These are phyloP conservation scores for Carallia pectinifolia DNA, from an alignment of 345 rosid species.

Conservation along the genomic window DNA sequence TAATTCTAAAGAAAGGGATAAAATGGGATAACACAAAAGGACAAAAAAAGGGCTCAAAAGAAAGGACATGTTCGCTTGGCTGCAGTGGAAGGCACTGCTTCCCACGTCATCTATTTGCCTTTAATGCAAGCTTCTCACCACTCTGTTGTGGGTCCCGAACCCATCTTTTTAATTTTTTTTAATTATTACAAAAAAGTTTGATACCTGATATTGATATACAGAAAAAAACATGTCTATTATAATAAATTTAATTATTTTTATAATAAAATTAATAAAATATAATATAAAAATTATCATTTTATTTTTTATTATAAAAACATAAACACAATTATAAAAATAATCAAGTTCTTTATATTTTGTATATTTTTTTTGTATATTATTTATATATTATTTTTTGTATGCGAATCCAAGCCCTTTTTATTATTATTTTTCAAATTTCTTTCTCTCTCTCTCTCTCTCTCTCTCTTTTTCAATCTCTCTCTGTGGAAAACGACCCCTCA, in stretches of 20 bases:
- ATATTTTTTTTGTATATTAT: too few relatives aligned
- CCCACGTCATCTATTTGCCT: constrained; percentile 21
- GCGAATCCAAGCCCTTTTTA: background rate
- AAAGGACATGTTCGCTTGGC: background rate
- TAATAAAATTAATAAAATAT: too few relatives aligned
- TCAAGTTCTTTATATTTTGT: too few relatives aligned
- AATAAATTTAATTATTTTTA: too few relatives aligned
- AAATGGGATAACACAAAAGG: too few relatives aligned
- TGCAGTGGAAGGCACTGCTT: constrained; percentile 36
- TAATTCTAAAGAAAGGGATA: background rate
- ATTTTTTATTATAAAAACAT: background rate
- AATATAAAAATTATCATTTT: too few relatives aligned
- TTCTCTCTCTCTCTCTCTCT: constrained; percentile 7
- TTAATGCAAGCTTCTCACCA: constrained; percentile 1
- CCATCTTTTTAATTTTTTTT: too few relatives aligned
- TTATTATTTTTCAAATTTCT: background rate
- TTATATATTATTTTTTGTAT: background rate
- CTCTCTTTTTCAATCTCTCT: background rate
- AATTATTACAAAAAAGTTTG: too few relatives aligned
- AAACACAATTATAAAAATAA: too few relatives aligned
- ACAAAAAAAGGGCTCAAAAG: background rate
- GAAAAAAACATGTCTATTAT: too few relatives aligned
- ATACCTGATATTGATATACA: too few relatives aligned
- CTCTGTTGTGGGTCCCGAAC: constrained; percentile 12
- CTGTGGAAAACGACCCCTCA: too few relatives aligned